Evolutionary conservation across 768 basidiomycete species (phyloP), one percentile per base, ranked within the genome.

Genomic region (Suillus plorans): DNA sequence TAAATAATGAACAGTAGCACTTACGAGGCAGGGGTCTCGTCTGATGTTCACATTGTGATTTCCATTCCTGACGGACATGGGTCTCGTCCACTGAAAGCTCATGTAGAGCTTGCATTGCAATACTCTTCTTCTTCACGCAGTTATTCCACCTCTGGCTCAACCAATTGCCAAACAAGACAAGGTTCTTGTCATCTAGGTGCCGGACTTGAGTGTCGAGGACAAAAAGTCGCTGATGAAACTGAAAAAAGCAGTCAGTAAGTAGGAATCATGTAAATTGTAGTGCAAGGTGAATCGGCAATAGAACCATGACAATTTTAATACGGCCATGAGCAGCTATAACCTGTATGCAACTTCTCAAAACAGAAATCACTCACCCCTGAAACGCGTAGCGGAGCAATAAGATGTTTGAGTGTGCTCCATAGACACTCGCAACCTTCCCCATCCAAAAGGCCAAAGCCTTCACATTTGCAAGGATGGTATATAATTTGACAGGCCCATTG

Each of bases 161-260:
- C 71, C 71, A 72, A 4, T 39, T 16, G 6, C 69, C 71, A 4
- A 73, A 57, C 7, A 44, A 36, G 13, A 52, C 20, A 10, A 70
- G 58, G 20, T 50, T 64, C 5, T 68, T 66, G 13, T 49, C 34
- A 25, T 69, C 61, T 0, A 69, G 62, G 60, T 72, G 67, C 47
- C 63, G 52, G 6, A 75, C 62, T 62, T 77, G 74, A 7, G 25
- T 61, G 60, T 78, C 71, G 18, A 78, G 63, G 0, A 70, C 64
- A 59, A 71, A 74, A 13, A 77, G 68, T 4, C 71, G 63, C n/a
- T 73, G 70, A 56, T 77, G 70, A 61, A 67, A 73, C 74, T 75
- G 34, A 25, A 36, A 39, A 39, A 34, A 18, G 39, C 5, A 64
- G 62, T 25, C 22, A 64, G 59, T 28, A 44, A 52, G 18, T 22